Evolutionary conservation across 257 asterid species (phyloP).

Genomic region (Solanum megistacrolobum): DNA sequence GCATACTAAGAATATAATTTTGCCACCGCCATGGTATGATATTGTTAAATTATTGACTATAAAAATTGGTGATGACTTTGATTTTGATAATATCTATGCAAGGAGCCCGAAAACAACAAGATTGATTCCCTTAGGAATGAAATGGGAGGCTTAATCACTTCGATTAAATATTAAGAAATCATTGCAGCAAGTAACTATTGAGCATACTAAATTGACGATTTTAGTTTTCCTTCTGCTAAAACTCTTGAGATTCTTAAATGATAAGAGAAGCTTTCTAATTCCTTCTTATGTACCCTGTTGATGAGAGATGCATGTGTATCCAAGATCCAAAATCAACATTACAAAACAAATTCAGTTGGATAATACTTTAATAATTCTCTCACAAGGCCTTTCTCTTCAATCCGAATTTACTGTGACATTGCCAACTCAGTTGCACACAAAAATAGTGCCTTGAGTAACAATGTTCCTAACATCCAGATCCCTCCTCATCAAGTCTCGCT

Average conservation of each 20-base stretch:
- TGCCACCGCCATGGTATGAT: background rate
- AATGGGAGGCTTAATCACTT: background rate
- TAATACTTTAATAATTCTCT: background rate
- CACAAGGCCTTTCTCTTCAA: background rate
- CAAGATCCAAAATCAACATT: background rate
- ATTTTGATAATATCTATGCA: background rate
- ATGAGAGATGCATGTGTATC: background rate
- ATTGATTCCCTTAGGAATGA: background rate
- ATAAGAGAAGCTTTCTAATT: background rate
- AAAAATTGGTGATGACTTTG: background rate
- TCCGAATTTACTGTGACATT: background rate
- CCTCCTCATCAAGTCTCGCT: background rate
- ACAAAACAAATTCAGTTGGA: background rate
- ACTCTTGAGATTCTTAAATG: background rate
- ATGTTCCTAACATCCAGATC: background rate
- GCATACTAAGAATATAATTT: background rate
- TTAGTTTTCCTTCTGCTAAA: background rate
- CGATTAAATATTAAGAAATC: background rate
- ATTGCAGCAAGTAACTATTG: background rate
- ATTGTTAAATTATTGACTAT: background rate
- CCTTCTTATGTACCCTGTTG: background rate
- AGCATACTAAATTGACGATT: background rate
- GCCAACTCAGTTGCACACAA: background rate
- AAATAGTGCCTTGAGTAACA: background rate
- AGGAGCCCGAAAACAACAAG: background rate